Evolutionary conservation across 768 basidiomycete genomes (phyloP).

Genomic region (Cubamyces lactineus): DNA sequence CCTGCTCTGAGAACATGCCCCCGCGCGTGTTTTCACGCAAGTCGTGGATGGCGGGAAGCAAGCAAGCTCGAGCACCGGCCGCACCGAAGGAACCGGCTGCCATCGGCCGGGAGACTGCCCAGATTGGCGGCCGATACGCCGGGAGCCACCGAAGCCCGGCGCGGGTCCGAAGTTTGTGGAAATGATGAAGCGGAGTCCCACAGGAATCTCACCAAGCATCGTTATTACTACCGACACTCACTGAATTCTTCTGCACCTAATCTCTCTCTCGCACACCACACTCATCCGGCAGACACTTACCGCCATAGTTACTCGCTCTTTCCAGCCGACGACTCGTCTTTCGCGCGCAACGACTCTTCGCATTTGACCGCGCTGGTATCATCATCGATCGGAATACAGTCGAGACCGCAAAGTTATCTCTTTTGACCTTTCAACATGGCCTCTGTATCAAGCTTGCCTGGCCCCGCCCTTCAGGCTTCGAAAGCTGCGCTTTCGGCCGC

Average conservation of each 20-base stretch:
- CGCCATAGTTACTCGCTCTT: constrained; percentile 14
- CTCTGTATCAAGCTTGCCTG: constrained; percentile 55
- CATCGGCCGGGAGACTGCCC: neutral
- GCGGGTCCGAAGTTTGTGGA: constrained; percentile 15
- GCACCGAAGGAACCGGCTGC: no score
- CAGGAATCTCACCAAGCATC: constrained; percentile 20
- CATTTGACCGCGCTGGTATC: neutral
- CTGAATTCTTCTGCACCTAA: constrained; percentile 14
- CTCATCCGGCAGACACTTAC: neutral
- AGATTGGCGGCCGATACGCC: neutral
- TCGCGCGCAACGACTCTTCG: neutral
- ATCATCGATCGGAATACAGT: constrained; percentile 14
- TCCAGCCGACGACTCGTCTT: constrained; percentile 16
- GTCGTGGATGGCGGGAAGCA: neutral
- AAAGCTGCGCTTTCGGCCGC: constrained; percentile 80
- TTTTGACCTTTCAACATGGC: constrained; percentile 16
- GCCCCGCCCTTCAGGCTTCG: constrained; percentile 73
- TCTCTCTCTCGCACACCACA: constrained; percentile 1
- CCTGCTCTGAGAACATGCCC: no score
- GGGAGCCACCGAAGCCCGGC: neutral
- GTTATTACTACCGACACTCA: constrained; percentile 16
- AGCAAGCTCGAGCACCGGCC: no score
- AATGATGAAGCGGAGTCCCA: constrained; percentile 15
- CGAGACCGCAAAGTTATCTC: neutral
- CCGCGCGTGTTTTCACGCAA: no score